A percentile compares a stretch with the other conserved stretches of the same genome.
Evolutionary conservation across 177 flowering plant species (phyloP).

Genomic region (Vitis hybrid): DNA sequence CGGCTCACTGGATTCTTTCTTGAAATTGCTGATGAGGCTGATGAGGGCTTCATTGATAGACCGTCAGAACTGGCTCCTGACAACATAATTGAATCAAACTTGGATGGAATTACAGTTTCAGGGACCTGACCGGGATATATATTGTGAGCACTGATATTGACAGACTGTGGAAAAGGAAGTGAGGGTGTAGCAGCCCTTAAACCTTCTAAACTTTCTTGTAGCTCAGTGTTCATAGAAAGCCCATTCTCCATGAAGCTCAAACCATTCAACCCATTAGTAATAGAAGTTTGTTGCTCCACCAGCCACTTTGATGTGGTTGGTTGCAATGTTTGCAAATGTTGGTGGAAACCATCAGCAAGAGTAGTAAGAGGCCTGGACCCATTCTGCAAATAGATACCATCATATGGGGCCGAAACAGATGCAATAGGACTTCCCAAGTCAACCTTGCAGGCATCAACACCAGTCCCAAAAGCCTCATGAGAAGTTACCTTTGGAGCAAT

Average conservation of each 20-base stretch:
- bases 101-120: conserved; percentile 49
- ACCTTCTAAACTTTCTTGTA: conserved; percentile 30
- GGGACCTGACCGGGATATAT: conserved; percentile 23
- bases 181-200: conserved; percentile 33
- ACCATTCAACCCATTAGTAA: conserved; percentile 49
- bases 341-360: conserved; percentile 26
- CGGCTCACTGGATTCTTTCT: conserved; percentile 77
- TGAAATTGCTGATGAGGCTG: conserved; percentile 25
- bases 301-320: conserved; percentile 47
- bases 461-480: conserved; percentile 32
- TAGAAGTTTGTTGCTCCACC: conserved; percentile 40
- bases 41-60: conserved; percentile 26
- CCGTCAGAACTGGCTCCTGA: conserved; percentile 34
- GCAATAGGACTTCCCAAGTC: conserved; percentile 25
- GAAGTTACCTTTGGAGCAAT: conserved; percentile 26
- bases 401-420: conserved; percentile 25
- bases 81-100: conserved; percentile 35
- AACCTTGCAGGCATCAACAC: conserved; percentile 24
- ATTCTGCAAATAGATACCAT: too few relatives aligned
- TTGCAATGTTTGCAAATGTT: conserved; percentile 34
- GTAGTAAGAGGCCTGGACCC: neutral
- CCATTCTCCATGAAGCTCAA: conserved; percentile 57
- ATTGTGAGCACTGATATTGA: conserved; percentile 20
- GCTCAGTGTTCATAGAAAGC: conserved; percentile 23
- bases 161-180: conserved; percentile 42